A percentile compares a stretch with the other conserved stretches of the same genome.
Conservation (phyloP, 345 rosid species). For the Pugionium cornutum region DNA sequence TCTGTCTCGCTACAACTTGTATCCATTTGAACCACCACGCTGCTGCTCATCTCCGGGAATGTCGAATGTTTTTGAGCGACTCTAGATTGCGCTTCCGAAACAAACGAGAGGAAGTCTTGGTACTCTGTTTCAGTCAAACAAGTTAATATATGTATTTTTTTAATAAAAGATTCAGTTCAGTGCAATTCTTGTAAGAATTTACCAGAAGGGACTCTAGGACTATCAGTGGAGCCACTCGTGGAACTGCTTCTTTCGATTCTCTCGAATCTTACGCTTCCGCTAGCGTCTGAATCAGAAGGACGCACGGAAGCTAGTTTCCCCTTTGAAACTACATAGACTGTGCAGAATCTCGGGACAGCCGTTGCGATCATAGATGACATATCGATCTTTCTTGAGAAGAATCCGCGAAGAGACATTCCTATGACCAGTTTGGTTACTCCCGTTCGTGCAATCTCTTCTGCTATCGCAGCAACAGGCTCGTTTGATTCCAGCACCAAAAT, state of each 20-base stretch:
- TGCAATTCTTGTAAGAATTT: neutral
- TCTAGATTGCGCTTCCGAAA: slow-evolving; percentile 39
- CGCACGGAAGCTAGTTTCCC: slow-evolving; percentile 77
- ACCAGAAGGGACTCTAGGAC: slow-evolving; percentile 36
- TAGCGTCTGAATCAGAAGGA: slow-evolving; percentile 64
- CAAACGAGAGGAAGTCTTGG: slow-evolving; percentile 34
- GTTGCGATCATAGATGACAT: slow-evolving; percentile 66
- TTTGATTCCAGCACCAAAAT: slow-evolving; percentile 59
- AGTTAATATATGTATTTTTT: neutral
- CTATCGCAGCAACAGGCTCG: slow-evolving; percentile 65
- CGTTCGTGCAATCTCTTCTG: slow-evolving; percentile 58
- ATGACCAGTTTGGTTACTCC: slow-evolving; percentile 66
- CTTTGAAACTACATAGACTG: slow-evolving; percentile 72
- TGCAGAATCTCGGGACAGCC: slow-evolving; percentile 65
- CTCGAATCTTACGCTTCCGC: slow-evolving; percentile 48
- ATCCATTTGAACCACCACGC: slow-evolving; percentile 25
- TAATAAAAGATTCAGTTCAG: neutral
- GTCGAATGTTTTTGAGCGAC: slow-evolving; percentile 23
- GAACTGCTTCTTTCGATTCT: slow-evolving; percentile 50
- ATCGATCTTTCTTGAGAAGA: slow-evolving; percentile 53
- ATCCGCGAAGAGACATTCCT: slow-evolving; percentile 65
- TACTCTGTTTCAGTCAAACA: slow-evolving; percentile 20
- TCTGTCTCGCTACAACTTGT: slow-evolving; percentile 35
- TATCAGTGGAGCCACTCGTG: slow-evolving; percentile 44
- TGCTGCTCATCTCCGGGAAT: slow-evolving; percentile 22